phyloP scores from a whole-genome alignment of 257 asterid species.

The Craterostigma plantagineum region DNA sequence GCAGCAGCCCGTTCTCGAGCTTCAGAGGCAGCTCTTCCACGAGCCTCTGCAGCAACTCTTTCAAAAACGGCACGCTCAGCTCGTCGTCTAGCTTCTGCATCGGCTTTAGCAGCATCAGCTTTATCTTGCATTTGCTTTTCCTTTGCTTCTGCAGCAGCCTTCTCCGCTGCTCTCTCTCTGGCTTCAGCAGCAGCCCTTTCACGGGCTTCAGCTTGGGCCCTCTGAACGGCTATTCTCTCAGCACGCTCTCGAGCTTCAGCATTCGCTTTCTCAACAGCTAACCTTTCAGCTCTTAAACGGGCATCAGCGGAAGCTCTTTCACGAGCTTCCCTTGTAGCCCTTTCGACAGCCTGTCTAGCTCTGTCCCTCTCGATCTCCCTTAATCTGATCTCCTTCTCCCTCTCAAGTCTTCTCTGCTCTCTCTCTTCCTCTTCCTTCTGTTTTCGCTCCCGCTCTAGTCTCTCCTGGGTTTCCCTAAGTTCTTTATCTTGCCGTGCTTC shows the following conservation, averaged over 20 bases:
- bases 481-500: constrained; percentile 50
- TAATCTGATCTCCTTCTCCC: constrained; percentile 9
- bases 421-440: constrained; percentile 62
- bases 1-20: constrained; percentile 51
- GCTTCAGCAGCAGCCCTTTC: constrained; percentile 73
- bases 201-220: constrained; percentile 69
- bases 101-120: constrained; percentile 34
- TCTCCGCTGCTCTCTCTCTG: constrained; percentile 41
- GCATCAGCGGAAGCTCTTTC: constrained; percentile 57
- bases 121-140: constrained; percentile 21
- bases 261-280: constrained; percentile 57
- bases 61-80: constrained; percentile 84
- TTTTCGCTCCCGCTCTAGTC: constrained; percentile 51
- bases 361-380: constrained; percentile 58
- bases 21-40: constrained; percentile 52
- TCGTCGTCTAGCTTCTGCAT: constrained; percentile 42
- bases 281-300: constrained; percentile 54
- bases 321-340: constrained; percentile 98
- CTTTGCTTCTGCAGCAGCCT: constrained; percentile 46
- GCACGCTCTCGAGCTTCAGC: constrained; percentile 85
- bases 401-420: constrained; percentile 66
- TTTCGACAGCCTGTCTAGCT: constrained; percentile 79
- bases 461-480: constrained; percentile 51
- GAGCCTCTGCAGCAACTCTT: constrained; percentile 80
- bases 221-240: constrained; percentile 59